These are phyloP conservation scores for Penicillium arizonense DNA, from an alignment of 495 filamentous ascomycete species.

Conservation along the genomic window DNA sequence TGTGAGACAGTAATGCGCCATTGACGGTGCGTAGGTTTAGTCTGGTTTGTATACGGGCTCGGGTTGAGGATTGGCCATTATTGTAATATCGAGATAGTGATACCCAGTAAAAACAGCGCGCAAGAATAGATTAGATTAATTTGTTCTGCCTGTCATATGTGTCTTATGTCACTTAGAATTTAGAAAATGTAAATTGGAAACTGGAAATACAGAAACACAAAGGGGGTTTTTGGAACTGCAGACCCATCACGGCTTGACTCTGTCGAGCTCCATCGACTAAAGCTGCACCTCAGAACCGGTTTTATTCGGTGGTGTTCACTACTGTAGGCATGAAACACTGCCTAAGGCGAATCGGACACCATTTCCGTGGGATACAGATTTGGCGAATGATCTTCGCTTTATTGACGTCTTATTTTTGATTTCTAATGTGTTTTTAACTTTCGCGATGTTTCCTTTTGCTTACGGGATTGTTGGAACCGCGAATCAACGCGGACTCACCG, in stretches of 20 bases:
- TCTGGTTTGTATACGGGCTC: background rate
- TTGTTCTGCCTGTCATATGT: no score
- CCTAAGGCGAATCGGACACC: background rate
- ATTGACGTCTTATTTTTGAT: no score
- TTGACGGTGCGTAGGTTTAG: conserved; percentile 1
- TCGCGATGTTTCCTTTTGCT: no score
- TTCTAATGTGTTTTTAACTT: no score
- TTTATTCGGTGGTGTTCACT: background rate
- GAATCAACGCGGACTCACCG: background rate
- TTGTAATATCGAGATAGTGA: no score
- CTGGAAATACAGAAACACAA: background rate
- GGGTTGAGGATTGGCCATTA: background rate
- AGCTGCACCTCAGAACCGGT: conserved; percentile 1
- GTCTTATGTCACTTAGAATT: background rate
- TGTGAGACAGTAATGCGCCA: background rate
- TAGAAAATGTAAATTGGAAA: no score
- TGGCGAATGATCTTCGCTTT: no score
- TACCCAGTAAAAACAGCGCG: no score
- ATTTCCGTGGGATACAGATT: background rate
- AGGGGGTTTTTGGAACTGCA: background rate
- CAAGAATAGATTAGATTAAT: no score
- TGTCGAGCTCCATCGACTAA: background rate
- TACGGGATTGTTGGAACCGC: background rate
- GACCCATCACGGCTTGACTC: no score
- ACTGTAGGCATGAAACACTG: background rate